Conservation (phyloP, 2,329 filamentous ascomycete species). For the Colletotrichum plurivorum region DNA sequence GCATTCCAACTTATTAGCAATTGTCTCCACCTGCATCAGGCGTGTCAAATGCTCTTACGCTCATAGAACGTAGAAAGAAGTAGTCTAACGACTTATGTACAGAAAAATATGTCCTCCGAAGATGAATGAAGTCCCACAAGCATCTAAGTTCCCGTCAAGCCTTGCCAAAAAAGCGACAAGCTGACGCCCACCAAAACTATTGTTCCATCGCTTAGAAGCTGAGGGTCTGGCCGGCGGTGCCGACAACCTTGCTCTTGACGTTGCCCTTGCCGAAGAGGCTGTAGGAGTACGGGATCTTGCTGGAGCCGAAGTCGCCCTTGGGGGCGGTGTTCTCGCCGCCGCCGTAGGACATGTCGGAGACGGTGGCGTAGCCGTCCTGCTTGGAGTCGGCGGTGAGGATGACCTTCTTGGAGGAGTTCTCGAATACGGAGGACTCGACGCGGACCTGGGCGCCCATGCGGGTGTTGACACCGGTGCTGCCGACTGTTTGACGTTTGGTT, state of each 20-base stretch:
- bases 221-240: constrained; percentile 55
- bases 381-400: constrained; percentile 58
- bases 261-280: constrained; percentile 58
- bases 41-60: neutral
- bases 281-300: constrained; percentile 68
- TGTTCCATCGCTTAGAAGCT: constrained; percentile 45
- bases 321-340: constrained; percentile 63
- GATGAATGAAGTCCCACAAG: neutral
- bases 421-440: constrained; percentile 68
- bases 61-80: neutral
- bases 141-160: neutral
- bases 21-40: neutral
- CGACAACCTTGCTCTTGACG: constrained; percentile 60
- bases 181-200: neutral
- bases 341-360: constrained; percentile 59
- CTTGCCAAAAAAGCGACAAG: neutral
- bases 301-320: constrained; percentile 62
- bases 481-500: constrained; percentile 45
- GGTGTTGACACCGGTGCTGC: constrained; percentile 66
- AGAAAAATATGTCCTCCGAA: neutral
- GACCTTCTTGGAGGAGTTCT: constrained; percentile 53
- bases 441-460: constrained; percentile 68
- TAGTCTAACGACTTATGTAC: neutral
- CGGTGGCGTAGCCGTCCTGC: constrained; percentile 56
- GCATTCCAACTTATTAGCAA: too few species aligned